Conservation (phyloP, 768 basidiomycete species). For the Filobasidium wieringae region DNA sequence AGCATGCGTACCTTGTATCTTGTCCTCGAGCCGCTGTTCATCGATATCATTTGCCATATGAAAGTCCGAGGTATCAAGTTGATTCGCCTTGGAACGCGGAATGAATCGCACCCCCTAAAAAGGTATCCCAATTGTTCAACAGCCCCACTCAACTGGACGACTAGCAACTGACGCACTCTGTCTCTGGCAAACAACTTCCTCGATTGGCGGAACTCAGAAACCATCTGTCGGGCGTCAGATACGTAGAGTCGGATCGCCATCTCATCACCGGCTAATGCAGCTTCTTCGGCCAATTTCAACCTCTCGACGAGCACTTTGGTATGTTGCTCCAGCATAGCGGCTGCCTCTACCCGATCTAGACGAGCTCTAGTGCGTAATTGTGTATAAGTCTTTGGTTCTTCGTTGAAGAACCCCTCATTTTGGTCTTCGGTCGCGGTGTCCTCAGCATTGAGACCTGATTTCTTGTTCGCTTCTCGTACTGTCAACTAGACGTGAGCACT, state of each 20-base stretch:
- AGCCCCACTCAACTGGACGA: too few species aligned
- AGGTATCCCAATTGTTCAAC: too few species aligned
- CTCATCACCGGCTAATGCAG: conserved; percentile 41
- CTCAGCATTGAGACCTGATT: too few species aligned
- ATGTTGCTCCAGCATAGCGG: neutral
- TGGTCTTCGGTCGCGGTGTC: neutral
- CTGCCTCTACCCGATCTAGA: conserved; percentile 56
- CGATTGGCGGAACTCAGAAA: conserved; percentile 82
- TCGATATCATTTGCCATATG: neutral
- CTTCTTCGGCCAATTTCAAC: conserved; percentile 49
- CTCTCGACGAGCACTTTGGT: conserved; percentile 48
- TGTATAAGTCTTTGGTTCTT: neutral
- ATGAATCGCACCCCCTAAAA: neutral
- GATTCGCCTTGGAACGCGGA: neutral
- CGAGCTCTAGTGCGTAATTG: conserved; percentile 38
- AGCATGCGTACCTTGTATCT: neutral
- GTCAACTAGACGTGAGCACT: neutral
- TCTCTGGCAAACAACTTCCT: conserved; percentile 68
- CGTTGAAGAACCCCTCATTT: conserved; percentile 4
- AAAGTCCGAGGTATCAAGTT: neutral
- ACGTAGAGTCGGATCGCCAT: conserved; percentile 64
- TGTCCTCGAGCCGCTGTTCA: neutral
- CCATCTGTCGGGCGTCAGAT: conserved; percentile 66
- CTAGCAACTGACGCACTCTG: conserved; percentile 48
- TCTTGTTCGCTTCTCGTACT: conserved; percentile 8